These are phyloP conservation scores for Naganishia friedmannii DNA, from an alignment of 768 basidiomycete species.

Conservation along the genomic window DNA sequence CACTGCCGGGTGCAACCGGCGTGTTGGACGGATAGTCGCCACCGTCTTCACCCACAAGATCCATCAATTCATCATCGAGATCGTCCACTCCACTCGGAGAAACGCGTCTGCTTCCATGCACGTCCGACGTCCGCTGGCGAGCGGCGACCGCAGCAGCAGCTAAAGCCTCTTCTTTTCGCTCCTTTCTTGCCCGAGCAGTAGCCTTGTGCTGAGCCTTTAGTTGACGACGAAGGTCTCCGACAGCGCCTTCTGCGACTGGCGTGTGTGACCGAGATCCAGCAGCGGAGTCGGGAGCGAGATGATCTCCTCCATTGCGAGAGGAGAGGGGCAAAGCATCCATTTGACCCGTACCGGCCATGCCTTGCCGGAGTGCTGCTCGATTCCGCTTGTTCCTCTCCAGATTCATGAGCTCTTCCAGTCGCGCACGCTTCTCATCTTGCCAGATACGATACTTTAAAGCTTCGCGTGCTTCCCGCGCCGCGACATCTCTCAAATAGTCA, in stretches of 20 bases:
- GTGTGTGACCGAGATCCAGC: slow-evolving; percentile 9
- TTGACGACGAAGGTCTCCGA: background rate
- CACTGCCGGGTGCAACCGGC: slow-evolving; percentile 18
- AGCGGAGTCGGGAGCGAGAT: slow-evolving; percentile 1
- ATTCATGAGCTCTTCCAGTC: slow-evolving; percentile 21
- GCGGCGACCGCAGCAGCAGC: slow-evolving; percentile 5
- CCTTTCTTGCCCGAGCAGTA: slow-evolving; percentile 4
- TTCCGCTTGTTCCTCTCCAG: slow-evolving; percentile 6
- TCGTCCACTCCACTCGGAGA: slow-evolving; percentile 14
- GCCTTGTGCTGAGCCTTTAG: slow-evolving; percentile 21
- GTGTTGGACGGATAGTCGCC: slow-evolving; percentile 20
- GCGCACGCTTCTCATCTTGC: slow-evolving; percentile 20
- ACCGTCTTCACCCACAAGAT: slow-evolving; percentile 33
- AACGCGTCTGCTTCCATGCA: background rate
- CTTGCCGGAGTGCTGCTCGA: slow-evolving; percentile 4
- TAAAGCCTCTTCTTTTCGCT: slow-evolving; percentile 10
- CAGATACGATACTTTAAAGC: background rate
- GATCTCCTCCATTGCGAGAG: slow-evolving; percentile 9
- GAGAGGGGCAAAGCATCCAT: background rate
- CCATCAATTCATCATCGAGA: slow-evolving; percentile 32
- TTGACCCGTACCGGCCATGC: background rate
- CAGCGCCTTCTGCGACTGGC: slow-evolving; percentile 5
- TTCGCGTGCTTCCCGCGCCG: slow-evolving; percentile 5
- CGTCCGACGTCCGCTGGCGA: slow-evolving; percentile 3
- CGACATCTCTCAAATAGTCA: background rate